Conservation (phyloP, 176 grass and related monocot genomes). For the Triticum dicoccoides region DNA sequence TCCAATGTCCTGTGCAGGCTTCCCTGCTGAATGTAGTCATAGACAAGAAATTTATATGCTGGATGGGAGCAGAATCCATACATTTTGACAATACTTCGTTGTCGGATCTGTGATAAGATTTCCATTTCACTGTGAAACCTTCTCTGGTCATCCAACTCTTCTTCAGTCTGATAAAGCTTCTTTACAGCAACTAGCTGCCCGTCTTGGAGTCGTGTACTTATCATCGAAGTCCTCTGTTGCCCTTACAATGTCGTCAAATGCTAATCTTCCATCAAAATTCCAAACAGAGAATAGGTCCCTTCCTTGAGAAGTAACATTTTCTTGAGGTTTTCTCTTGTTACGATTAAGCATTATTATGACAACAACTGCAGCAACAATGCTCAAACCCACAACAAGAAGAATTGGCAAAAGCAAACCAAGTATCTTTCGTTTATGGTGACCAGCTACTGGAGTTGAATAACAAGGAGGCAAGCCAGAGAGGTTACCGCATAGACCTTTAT, state of each 20-base stretch:
- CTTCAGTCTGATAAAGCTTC: not conserved
- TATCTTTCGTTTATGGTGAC: too few species aligned
- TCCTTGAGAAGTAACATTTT: too few species aligned
- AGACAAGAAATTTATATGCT: not conserved
- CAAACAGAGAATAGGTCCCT: not conserved
- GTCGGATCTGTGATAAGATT: not conserved
- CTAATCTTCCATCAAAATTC: slow-evolving; percentile 18
- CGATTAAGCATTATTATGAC: too few species aligned
- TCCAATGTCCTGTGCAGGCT: not conserved
- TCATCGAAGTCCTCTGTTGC: slow-evolving; percentile 9
- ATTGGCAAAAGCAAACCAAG: too few species aligned
- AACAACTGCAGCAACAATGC: too few species aligned
- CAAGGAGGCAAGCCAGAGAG: too few species aligned
- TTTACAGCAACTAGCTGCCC: not conserved
- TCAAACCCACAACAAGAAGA: too few species aligned
- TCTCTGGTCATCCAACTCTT: not conserved
- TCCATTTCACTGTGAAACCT: not conserved
- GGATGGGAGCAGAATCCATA: slow-evolving; percentile 13
- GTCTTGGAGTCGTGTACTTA: slow-evolving; percentile 1
- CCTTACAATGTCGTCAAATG: slow-evolving; percentile 8
- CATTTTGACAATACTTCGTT: not conserved
- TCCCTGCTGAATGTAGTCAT: not conserved
- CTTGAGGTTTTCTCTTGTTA: too few species aligned
- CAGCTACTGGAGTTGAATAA: too few species aligned
- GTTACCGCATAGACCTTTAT: too few species aligned